These are phyloP conservation scores for Fusarium sp. DNA, from an alignment of 2,329 filamentous ascomycete species.

Conservation along the genomic window DNA sequence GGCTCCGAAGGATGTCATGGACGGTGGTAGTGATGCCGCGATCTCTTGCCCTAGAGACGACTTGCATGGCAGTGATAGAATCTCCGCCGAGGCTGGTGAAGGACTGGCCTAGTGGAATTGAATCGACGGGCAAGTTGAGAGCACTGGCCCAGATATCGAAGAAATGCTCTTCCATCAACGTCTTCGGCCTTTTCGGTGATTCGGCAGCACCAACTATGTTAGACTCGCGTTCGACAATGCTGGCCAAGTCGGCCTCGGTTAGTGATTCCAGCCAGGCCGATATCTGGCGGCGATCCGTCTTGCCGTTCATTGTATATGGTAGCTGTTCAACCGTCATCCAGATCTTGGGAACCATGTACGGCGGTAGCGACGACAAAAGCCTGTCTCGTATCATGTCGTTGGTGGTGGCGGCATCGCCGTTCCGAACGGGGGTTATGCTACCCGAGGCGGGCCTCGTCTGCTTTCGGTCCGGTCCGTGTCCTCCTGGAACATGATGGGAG, in stretches of 20 bases:
- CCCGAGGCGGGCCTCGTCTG: background rate
- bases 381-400: background rate
- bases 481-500: background rate
- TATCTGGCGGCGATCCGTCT: background rate
- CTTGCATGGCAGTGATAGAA: background rate
- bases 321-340: background rate
- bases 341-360: conserved; percentile 1
- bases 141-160: background rate
- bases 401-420: background rate
- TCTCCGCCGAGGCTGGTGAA: conserved; percentile 1
- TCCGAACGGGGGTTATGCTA: background rate
- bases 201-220: background rate
- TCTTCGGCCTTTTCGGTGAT: background rate
- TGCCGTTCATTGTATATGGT: background rate
- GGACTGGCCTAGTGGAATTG: background rate
- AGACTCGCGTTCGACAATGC: background rate
- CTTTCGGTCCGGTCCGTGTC: background rate
- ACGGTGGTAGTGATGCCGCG: background rate
- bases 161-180: background rate
- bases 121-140: background rate
- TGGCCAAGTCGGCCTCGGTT: background rate
- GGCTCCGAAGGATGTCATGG: background rate
- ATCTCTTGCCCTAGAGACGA: background rate
- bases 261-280: background rate
- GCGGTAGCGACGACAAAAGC: background rate